Conservation (phyloP, 805 yeast genomes). For the Starmerella khaoyaiensis region DNA sequence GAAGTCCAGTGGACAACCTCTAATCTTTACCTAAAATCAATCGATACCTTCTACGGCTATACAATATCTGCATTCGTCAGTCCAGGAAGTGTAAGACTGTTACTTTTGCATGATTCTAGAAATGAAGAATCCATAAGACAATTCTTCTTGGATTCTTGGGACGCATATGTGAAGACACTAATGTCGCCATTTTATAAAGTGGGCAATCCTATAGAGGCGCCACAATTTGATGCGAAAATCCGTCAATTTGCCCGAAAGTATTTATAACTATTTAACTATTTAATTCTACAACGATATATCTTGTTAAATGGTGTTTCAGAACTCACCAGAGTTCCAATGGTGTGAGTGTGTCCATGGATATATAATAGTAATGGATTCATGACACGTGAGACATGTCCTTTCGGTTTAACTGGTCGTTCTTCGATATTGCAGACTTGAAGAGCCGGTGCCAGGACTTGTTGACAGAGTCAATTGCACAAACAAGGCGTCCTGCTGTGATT, state of each 20-base stretch:
- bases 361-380: too few species aligned
- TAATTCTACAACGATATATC: too few species aligned
- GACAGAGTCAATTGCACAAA: conserved; percentile 25
- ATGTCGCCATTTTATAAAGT: conserved; percentile 76
- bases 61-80: conserved; percentile 75
- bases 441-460: conserved; percentile 39
- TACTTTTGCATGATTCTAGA: conserved; percentile 51
- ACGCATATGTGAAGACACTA: conserved; percentile 70
- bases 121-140: conserved; percentile 67
- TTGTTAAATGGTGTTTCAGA: too few species aligned
- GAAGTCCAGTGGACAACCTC: conserved; percentile 71
- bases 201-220: conserved; percentile 60
- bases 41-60: conserved; percentile 78
- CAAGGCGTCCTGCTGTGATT: conserved; percentile 25
- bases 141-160: conserved; percentile 76
- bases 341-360: too few species aligned
- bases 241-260: conserved; percentile 63
- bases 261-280: conserved; percentile 31
- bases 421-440: conserved; percentile 50
- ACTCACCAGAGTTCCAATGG: too few species aligned
- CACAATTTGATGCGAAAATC: conserved; percentile 63
- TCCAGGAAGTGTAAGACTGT: conserved; percentile 71
- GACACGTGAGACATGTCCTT: too few species aligned
- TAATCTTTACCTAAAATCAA: conserved; percentile 54
- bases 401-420: conserved; percentile 64